Evolutionary conservation across 352 stramenopile genomes (phyloP).

Genomic region (Phytopythium oedochilum): DNA sequence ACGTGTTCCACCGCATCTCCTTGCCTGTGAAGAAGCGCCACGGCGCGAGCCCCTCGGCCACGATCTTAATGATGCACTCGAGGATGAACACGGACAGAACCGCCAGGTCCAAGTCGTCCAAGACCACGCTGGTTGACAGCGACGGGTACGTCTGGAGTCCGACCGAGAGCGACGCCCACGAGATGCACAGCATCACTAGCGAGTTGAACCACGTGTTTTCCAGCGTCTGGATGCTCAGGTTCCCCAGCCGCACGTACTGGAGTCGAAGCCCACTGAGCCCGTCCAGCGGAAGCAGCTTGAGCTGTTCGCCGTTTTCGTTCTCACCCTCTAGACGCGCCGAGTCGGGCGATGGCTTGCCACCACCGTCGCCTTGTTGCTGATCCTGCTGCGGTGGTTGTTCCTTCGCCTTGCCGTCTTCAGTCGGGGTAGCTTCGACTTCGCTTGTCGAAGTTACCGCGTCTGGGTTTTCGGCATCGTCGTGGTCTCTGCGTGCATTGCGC

Average conservation of each 20-base stretch:
- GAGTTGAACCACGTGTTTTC: conserved; percentile 60
- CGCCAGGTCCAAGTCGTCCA: conserved; percentile 60
- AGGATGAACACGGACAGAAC: conserved; percentile 76
- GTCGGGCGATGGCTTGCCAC: neutral
- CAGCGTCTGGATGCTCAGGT: conserved; percentile 37
- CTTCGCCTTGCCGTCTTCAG: neutral
- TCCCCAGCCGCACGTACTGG: conserved; percentile 31
- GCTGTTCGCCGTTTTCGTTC: conserved; percentile 19
- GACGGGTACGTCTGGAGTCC: conserved; percentile 73
- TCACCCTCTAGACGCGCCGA: conserved; percentile 8
- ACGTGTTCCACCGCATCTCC: conserved; percentile 81
- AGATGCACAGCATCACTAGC: conserved; percentile 69
- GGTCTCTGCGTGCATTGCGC: conserved; percentile 7
- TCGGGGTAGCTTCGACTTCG: neutral
- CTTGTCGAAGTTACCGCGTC: neutral
- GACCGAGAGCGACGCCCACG: conserved; percentile 75
- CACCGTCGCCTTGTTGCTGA: no score
- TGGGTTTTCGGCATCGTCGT: neutral
- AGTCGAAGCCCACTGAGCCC: conserved; percentile 24
- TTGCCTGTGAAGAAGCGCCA: conserved; percentile 73
- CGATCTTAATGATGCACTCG: conserved; percentile 73
- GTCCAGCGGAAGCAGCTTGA: conserved; percentile 28
- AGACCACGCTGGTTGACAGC: conserved; percentile 27
- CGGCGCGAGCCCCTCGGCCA: conserved; percentile 62
- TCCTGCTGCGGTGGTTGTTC: neutral